Conservation (phyloP, 23 red algal genomes). For the Gracilaria domingensis region DNA sequence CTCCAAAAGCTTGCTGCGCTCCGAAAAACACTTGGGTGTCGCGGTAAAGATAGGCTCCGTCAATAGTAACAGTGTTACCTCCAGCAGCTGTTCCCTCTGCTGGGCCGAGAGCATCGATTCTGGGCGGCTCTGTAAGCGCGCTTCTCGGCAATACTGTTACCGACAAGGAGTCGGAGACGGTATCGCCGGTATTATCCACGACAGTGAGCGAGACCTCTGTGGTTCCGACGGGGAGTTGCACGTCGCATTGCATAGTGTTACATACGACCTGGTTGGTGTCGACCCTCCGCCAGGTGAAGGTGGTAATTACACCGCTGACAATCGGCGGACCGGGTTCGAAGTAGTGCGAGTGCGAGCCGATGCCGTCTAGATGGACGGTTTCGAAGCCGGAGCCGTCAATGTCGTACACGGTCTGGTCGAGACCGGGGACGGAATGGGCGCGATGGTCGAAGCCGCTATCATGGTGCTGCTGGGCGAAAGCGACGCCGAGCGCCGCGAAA, state of each 20-base stretch:
- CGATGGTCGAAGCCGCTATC: slow-evolving; percentile 74
- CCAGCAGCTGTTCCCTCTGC: slow-evolving; percentile 31
- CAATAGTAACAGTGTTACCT: slow-evolving; percentile 59
- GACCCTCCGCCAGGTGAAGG: slow-evolving; percentile 39
- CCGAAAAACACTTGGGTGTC: slow-evolving; percentile 52
- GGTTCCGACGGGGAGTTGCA: slow-evolving; percentile 42
- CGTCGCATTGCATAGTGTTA: not conserved
- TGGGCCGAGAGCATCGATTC: slow-evolving; percentile 39
- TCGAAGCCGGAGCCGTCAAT: slow-evolving; percentile 52
- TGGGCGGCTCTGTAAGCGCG: slow-evolving; percentile 40
- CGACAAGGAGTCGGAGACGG: slow-evolving; percentile 15
- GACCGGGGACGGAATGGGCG: slow-evolving; percentile 64
- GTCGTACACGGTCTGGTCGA: slow-evolving; percentile 59
- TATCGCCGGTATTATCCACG: slow-evolving; percentile 60
- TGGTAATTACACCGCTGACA: slow-evolving; percentile 57
- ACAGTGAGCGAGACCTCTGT: slow-evolving; percentile 57
- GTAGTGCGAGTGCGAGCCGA: slow-evolving; percentile 60
- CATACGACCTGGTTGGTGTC: slow-evolving; percentile 40
- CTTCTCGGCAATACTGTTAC: slow-evolving; percentile 57
- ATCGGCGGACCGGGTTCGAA: slow-evolving; percentile 61
- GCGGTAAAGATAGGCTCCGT: slow-evolving; percentile 38
- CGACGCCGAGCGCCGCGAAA: slow-evolving; percentile 25
- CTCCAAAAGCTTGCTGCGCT: slow-evolving; percentile 28
- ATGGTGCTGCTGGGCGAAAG: not conserved
- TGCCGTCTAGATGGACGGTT: slow-evolving; percentile 52